Conservation (phyloP, 495 filamentous ascomycete genomes). For the Penicillium ochrochloron region DNA sequence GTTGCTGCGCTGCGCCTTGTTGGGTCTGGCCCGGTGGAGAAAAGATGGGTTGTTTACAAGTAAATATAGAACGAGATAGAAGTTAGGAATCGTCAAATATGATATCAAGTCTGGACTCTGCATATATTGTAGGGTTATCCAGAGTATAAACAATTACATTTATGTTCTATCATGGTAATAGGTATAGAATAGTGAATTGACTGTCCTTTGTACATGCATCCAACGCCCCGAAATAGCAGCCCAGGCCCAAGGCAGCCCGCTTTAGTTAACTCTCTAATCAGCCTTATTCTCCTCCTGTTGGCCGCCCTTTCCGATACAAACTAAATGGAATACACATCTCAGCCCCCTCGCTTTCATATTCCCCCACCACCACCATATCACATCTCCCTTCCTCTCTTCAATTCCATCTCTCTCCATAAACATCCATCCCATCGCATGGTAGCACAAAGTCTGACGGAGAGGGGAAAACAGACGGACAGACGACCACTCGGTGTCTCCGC, state of each 20-base stretch:
- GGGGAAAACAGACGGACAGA: not conserved
- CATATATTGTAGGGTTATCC: not conserved
- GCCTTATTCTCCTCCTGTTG: not conserved
- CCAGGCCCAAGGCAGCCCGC: not conserved
- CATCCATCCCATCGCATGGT: not conserved
- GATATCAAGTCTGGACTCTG: not conserved
- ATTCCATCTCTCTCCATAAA: not conserved
- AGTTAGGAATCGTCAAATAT: not conserved
- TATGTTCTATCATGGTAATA: not conserved
- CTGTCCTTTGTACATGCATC: not conserved
- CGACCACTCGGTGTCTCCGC: not conserved
- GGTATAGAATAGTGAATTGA: not conserved
- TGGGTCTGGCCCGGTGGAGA: slow-evolving; percentile 37
- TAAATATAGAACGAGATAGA: not conserved
- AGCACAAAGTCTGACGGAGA: not conserved
- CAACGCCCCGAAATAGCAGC: not conserved
- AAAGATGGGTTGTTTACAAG: too few species aligned
- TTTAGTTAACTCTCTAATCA: not conserved
- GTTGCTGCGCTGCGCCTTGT: slow-evolving; percentile 40
- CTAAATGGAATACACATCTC: not conserved
- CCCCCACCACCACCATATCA: not conserved
- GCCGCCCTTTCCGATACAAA: not conserved
- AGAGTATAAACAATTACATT: too few species aligned
- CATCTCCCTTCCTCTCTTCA: not conserved
- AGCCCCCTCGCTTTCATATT: not conserved